These are phyloP conservation scores for Trypanosomatidae sp. DNA, from an alignment of 208 protist genomes.

Conservation along the genomic window DNA sequence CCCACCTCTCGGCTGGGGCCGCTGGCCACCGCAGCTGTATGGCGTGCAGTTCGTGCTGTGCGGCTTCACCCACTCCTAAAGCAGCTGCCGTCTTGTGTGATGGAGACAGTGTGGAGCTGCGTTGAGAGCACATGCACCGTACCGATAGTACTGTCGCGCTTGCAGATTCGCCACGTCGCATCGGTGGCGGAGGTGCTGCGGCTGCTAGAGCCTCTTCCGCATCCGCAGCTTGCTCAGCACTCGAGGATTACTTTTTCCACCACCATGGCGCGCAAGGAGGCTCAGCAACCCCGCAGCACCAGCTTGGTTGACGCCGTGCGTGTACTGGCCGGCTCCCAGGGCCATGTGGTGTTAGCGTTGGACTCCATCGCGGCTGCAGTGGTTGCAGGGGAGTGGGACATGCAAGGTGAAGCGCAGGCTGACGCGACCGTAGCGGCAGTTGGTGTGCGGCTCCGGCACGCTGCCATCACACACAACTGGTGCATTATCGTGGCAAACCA, in stretches of 20 bases:
- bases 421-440: constrained; percentile 22
- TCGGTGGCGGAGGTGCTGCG: constrained; percentile 36
- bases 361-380: constrained; percentile 70
- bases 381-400: constrained; percentile 8
- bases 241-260: background rate
- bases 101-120: constrained; percentile 9
- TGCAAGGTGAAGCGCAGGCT: constrained; percentile 1
- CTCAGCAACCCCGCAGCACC: background rate
- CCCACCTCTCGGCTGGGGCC: constrained; percentile 32
- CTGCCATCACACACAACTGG: constrained; percentile 35
- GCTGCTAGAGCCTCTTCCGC: constrained; percentile 23
- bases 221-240: background rate
- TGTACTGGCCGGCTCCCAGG: constrained; percentile 14
- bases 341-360: constrained; percentile 50
- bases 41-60: constrained; percentile 12
- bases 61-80: constrained; percentile 25
- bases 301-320: constrained; percentile 27
- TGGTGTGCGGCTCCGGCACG: constrained; percentile 36
- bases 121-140: constrained; percentile 30
- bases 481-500: constrained; percentile 69
- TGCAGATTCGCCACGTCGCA: constrained; percentile 47
- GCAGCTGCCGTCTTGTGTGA: constrained; percentile 18
- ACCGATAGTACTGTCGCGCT: constrained; percentile 33
- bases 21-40: constrained; percentile 28
- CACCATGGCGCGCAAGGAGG: background rate